Evolutionary conservation across 495 filamentous ascomycete genomes (phyloP).

Genomic region (Annulohypoxylon maeteangense): DNA sequence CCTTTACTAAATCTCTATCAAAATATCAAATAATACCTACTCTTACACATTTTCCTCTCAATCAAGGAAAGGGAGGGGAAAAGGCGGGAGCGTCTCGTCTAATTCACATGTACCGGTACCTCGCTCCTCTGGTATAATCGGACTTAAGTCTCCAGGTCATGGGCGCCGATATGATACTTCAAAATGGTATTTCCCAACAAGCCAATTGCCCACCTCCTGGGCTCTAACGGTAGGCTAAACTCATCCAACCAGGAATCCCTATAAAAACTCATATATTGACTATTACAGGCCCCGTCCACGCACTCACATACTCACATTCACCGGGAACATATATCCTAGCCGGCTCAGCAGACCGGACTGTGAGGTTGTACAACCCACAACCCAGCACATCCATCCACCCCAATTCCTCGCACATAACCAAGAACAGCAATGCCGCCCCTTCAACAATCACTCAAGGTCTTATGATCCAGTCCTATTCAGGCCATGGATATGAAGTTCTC

Average conservation of each 20-base stretch:
- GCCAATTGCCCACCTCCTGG: constrained; percentile 57
- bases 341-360: constrained; percentile 83
- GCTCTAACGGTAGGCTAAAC: constrained; percentile 53
- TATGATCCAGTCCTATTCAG: constrained; percentile 86
- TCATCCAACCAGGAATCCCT: background rate
- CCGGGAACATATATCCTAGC: constrained; percentile 82
- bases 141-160: constrained; percentile 24
- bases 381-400: constrained; percentile 54
- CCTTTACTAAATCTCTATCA: background rate
- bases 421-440: constrained; percentile 25
- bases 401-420: constrained; percentile 49
- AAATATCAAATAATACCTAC: background rate
- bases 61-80: background rate
- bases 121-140: constrained; percentile 8
- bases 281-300: constrained; percentile 73
- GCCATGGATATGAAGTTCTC: constrained; percentile 91
- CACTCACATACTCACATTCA: constrained; percentile 74
- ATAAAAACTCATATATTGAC: constrained; percentile 4
- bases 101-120: constrained; percentile 8
- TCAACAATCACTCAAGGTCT: constrained; percentile 48
- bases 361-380: constrained; percentile 81
- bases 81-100: background rate
- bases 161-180: constrained; percentile 32
- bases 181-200: constrained; percentile 54
- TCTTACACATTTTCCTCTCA: background rate